These are phyloP conservation scores for Blastobotrys raffinosifermentans DNA, from an alignment of 1,139 yeast genomes.

Conservation along the genomic window DNA sequence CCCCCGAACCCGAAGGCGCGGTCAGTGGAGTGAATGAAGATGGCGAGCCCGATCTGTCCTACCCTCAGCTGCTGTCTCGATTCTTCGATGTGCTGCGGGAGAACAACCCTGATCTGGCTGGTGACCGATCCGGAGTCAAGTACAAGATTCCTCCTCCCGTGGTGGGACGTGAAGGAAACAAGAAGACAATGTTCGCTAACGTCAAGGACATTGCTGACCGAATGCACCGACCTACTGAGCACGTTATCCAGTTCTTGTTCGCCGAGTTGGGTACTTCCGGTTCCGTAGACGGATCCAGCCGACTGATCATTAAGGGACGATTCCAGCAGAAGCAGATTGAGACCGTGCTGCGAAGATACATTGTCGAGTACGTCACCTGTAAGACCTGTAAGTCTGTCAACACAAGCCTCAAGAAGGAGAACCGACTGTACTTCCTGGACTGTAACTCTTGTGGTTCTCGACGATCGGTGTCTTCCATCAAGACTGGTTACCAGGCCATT, in stretches of 20 bases:
- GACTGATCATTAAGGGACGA: slow-evolving; percentile 95
- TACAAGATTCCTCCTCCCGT: slow-evolving; percentile 97
- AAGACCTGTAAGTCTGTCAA: slow-evolving; percentile 98
- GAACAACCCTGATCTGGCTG: slow-evolving; percentile 97
- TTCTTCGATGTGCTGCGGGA: slow-evolving; percentile 81
- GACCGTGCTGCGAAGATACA: slow-evolving; percentile 91
- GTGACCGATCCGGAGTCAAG: slow-evolving; percentile 88
- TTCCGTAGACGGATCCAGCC: slow-evolving; percentile 95
- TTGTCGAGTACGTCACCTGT: slow-evolving; percentile 95
- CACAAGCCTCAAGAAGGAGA: slow-evolving; percentile 93
- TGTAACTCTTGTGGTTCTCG: slow-evolving; percentile 98
- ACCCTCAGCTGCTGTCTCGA: slow-evolving; percentile 70
- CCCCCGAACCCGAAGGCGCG: slow-evolving; percentile 10
- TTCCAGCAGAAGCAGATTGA: slow-evolving; percentile 98
- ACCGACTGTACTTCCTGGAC: slow-evolving; percentile 94
- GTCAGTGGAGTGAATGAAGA: slow-evolving; percentile 24
- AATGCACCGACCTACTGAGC: slow-evolving; percentile 95
- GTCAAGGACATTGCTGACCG: slow-evolving; percentile 92
- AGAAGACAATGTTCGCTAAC: slow-evolving; percentile 93
- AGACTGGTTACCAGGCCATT: slow-evolving; percentile 99
- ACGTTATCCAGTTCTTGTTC: slow-evolving; percentile 90
- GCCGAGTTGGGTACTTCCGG: slow-evolving; percentile 99
- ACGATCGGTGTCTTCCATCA: slow-evolving; percentile 93
- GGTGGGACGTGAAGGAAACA: slow-evolving; percentile 95
- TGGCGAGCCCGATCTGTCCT: slow-evolving; percentile 59